Conservation (phyloP, 2,329 filamentous ascomycete species). For the Colletotrichum siamense region DNA sequence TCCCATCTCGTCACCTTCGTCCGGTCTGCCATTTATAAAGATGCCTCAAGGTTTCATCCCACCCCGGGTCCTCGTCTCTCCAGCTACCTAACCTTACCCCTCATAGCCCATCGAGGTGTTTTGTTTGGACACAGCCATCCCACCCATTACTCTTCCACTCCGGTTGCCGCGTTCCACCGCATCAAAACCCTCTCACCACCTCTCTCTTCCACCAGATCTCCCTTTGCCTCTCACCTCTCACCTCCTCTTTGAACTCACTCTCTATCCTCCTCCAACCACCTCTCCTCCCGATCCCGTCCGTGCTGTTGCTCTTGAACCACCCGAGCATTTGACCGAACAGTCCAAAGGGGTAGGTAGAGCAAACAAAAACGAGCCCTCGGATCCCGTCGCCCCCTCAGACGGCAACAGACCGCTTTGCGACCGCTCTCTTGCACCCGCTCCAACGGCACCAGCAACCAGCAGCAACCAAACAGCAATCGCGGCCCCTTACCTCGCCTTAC, state of each 20-base stretch:
- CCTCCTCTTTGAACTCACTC: background rate
- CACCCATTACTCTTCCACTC: background rate
- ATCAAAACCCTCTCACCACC: background rate
- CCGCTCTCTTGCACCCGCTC: background rate
- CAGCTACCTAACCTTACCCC: background rate
- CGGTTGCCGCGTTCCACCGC: slow-evolving; percentile 3
- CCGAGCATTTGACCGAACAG: background rate
- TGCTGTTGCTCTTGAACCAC: background rate
- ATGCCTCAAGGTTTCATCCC: background rate
- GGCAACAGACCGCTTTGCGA: background rate
- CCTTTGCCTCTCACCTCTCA: background rate
- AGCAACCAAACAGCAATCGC: background rate
- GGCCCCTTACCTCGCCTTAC: background rate
- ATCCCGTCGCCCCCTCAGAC: background rate
- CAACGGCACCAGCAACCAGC: background rate
- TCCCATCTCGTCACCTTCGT: background rate
- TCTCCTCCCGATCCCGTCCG: background rate
- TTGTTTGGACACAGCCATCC: background rate
- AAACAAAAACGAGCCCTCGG: background rate
- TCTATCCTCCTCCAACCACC: background rate
- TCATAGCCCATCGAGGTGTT: background rate
- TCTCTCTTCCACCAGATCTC: background rate
- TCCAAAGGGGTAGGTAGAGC: background rate
- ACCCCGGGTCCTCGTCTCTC: background rate
- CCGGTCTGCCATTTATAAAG: background rate